These are phyloP conservation scores for Thermomucor indicae-seudaticae DNA, from an alignment of 371 early-diverging fungal genomes.

Conservation along the genomic window DNA sequence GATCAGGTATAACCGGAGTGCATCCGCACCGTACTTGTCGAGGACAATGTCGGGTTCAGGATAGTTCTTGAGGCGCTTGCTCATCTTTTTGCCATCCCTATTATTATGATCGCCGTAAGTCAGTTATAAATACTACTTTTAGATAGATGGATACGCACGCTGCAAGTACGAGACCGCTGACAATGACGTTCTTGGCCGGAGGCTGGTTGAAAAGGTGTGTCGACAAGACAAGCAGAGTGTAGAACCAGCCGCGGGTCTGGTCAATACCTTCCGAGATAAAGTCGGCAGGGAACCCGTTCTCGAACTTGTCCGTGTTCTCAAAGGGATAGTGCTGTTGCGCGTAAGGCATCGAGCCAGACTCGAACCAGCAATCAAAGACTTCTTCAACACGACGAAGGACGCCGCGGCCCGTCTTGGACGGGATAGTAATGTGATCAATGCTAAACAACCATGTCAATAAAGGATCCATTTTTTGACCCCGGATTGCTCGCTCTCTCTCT, in stretches of 20 bases:
- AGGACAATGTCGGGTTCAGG: slow-evolving; percentile 94
- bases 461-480: background rate
- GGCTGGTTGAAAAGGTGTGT: slow-evolving; percentile 98
- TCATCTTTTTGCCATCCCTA: slow-evolving; percentile 99
- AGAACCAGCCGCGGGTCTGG: slow-evolving; percentile 99
- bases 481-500: background rate
- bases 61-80: slow-evolving; percentile 99
- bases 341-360: slow-evolving; percentile 99
- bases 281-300: slow-evolving; percentile 96
- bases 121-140: background rate
- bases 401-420: slow-evolving; percentile 90
- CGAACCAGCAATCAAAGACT: slow-evolving; percentile 99
- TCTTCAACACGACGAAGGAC: slow-evolving; percentile 93
- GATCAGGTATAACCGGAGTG: slow-evolving; percentile 96
- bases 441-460: background rate
- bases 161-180: slow-evolving; percentile 98
- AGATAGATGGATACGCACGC: slow-evolving; percentile 36
- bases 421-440: slow-evolving; percentile 98
- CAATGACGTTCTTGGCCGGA: slow-evolving; percentile 99
- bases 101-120: background rate
- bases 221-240: slow-evolving; percentile 98
- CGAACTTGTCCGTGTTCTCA: slow-evolving; percentile 88
- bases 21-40: slow-evolving; percentile 97
- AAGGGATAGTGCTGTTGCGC: slow-evolving; percentile 99
- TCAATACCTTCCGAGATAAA: slow-evolving; percentile 99